These are phyloP conservation scores for Bonia amplexicaulis DNA, from an alignment of 176 grass and related monocot species.

Conservation along the genomic window DNA sequence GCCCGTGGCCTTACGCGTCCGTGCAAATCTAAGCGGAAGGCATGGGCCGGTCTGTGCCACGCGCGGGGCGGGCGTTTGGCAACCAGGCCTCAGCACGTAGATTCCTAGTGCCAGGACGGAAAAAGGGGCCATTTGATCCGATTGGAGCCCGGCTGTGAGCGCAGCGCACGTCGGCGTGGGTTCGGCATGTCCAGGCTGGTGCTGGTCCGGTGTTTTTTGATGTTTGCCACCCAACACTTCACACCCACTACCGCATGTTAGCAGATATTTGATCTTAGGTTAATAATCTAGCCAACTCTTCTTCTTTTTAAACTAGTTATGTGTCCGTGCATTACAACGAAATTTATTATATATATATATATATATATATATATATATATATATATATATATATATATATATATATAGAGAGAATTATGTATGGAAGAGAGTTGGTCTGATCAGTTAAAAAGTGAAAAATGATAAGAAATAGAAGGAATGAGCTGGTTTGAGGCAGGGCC, in stretches of 20 bases:
- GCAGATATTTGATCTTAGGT: not conserved
- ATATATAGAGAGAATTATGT: too few relatives aligned
- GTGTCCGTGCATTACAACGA: too few relatives aligned
- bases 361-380: too few relatives aligned
- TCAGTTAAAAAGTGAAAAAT: too few relatives aligned
- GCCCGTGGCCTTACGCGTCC: not conserved
- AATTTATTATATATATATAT: too few relatives aligned
- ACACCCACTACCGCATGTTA: not conserved
- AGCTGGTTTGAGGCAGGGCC: too few relatives aligned
- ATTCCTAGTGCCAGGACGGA: not conserved
- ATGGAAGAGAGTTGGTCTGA: too few relatives aligned
- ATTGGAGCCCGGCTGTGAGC: not conserved
- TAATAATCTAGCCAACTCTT: not conserved
- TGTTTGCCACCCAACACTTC: not conserved
- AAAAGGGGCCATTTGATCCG: not conserved
- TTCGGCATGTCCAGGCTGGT: not conserved
- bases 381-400: too few relatives aligned
- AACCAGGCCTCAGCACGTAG: not conserved
- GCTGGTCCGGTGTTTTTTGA: not conserved
- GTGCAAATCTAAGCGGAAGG: not conserved
- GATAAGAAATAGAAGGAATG: too few relatives aligned
- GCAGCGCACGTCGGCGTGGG: not conserved
- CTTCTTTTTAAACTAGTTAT: not conserved
- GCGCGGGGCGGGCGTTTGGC: not conserved
- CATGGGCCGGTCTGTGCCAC: not conserved